Evolutionary conservation across 768 basidiomycete species (phyloP).

Genomic region (Termitomyces sp.): DNA sequence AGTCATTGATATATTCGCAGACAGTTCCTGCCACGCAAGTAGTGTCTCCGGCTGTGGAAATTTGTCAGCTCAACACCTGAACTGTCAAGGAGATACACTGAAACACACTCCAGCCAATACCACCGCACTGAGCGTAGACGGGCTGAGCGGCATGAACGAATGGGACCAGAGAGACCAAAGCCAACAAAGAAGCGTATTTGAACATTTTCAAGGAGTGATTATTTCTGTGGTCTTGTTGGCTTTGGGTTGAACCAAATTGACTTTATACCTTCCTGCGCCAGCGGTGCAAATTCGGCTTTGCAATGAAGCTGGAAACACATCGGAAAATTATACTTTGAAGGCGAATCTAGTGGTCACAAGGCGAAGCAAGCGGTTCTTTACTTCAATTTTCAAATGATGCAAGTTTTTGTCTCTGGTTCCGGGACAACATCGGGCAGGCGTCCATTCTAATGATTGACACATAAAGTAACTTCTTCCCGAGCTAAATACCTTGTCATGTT

Average conservation of each 20-base stretch:
- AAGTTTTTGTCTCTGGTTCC: slow-evolving; percentile 13
- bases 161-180: slow-evolving; percentile 38
- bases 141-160: slow-evolving; percentile 38
- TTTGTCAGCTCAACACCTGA: neutral
- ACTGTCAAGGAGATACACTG: neutral
- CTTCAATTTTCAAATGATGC: slow-evolving; percentile 5
- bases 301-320: slow-evolving; percentile 28
- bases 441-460: neutral
- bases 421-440: slow-evolving; percentile 18
- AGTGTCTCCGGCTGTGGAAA: slow-evolving; percentile 28
- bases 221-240: slow-evolving; percentile 7
- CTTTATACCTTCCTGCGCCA: slow-evolving; percentile 13
- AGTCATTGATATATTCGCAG: slow-evolving; percentile 30
- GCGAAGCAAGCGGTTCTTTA: slow-evolving; percentile 21
- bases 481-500: too few species aligned
- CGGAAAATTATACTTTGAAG: slow-evolving; percentile 13
- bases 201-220: slow-evolving; percentile 29
- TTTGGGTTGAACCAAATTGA: neutral
- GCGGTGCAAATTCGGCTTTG: slow-evolving; percentile 31
- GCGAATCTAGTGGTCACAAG: slow-evolving; percentile 21
- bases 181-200: slow-evolving; percentile 39
- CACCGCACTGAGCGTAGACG: slow-evolving; percentile 51
- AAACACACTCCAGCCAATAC: slow-evolving; percentile 42
- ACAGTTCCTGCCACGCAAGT: slow-evolving; percentile 33
- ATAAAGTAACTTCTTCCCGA: neutral